phyloP scores from a whole-genome alignment of 1,139 yeast species.

The Candida sojae region DNA sequence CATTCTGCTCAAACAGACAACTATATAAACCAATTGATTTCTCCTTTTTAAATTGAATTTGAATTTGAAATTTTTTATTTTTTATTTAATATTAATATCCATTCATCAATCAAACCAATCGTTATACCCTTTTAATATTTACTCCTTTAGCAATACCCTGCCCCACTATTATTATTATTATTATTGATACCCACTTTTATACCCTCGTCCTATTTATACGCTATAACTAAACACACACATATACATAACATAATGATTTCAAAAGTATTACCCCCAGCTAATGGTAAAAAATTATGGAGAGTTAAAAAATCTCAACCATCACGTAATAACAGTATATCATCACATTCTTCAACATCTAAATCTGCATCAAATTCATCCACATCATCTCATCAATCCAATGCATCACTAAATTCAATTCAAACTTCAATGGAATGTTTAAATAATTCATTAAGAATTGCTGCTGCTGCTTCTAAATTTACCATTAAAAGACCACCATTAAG shows the following conservation, averaged over 20 bases:
- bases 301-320: constrained; percentile 34
- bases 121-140: neutral
- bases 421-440: constrained; percentile 42
- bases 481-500: constrained; percentile 48
- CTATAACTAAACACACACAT: neutral
- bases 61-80: neutral
- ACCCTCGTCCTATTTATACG: constrained; percentile 1
- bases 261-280: constrained; percentile 40
- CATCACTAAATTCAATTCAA: constrained; percentile 7
- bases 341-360: constrained; percentile 14
- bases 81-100: neutral
- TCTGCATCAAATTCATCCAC: no score
- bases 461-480: constrained; percentile 29
- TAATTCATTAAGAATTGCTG: constrained; percentile 45
- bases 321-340: constrained; percentile 8
- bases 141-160: neutral
- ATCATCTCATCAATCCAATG: neutral
- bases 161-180: neutral
- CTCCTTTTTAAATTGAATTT: neutral
- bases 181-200: constrained; percentile 1
- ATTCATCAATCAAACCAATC: neutral
- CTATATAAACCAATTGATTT: constrained; percentile 2
- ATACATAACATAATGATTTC: constrained; percentile 1
- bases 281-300: constrained; percentile 52
- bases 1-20: neutral